Base-by-base conservation (phyloP, 192 early-diverging fungal genomes). In the Pilobolus umbonatus region DNA sequence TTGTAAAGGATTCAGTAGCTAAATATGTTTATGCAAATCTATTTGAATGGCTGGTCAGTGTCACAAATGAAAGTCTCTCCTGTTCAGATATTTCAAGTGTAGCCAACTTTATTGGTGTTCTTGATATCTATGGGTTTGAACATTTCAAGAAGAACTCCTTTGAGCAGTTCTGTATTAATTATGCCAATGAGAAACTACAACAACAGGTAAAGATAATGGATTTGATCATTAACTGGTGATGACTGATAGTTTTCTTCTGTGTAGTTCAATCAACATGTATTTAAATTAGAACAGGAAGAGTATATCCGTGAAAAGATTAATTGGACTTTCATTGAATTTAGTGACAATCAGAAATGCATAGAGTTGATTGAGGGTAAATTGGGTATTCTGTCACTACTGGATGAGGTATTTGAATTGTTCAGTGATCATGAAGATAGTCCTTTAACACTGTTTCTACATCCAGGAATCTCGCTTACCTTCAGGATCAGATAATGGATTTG, bases 141-240 rank as follows among this genome's bases (percentile, higher is more conserved):
- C 95, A 99, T 69, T 99, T 99, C 73, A 89, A 93, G 76, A 96
- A 94, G 79, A 99, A 99, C 77, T 98, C 95, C 14, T 99, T 99
- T 61, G 96, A 99, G 77, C 96, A 99, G 78, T 99, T 98, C 73
- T 99, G 96, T 81, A 96, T 99, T 64, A 90, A 92, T 71, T 92
- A 90, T 64, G 88, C 94, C 60, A 96, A 96, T 75, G 97, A 99
- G 70, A 99, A 99, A 73, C 76, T 99, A 50, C 97, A 99, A 75
- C 95, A 98, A 74, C 90, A 76, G 50, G 60, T 62, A 62, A 32
- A 35, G 22, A 28, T 31, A 22, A 32, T 4, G 25, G 12, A 30
- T n/a, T 44, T 44, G 11, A 25, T n/a, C 22, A 42, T 0, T 12
- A 35, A 34, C 36, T 24, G 49, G 36, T 35, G n/a, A 34, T 6